Percentiles rank a stretch among this genome's conserved stretches.
These are phyloP conservation scores for Alternaria brassicae DNA, from an alignment of 2,329 filamentous ascomycete genomes.

Conservation along the genomic window DNA sequence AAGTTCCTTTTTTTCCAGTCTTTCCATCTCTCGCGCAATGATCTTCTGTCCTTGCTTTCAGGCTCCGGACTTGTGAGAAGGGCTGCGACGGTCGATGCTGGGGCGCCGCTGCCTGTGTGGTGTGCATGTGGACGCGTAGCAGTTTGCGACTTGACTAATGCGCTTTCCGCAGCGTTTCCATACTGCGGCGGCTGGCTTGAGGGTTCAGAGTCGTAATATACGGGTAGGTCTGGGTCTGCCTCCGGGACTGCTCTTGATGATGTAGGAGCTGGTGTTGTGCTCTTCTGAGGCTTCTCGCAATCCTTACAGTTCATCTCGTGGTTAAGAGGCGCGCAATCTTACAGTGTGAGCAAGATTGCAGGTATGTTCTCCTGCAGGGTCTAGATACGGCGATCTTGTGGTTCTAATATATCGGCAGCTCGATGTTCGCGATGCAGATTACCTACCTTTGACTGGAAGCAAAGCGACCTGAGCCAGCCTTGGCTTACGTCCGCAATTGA, in stretches of 20 bases:
- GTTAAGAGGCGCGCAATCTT: no score
- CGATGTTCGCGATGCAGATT: not conserved
- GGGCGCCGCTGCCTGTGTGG: not conserved
- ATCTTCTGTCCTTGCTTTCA: not conserved
- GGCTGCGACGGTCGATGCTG: not conserved
- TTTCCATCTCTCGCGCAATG: slow-evolving; percentile 1
- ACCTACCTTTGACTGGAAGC: not conserved
- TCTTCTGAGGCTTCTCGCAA: not conserved
- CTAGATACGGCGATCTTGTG: not conserved
- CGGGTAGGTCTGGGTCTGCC: slow-evolving; percentile 1
- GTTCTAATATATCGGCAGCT: not conserved
- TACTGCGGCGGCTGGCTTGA: slow-evolving; percentile 12
- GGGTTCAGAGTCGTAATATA: slow-evolving; percentile 12
- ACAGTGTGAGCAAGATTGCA: not conserved
- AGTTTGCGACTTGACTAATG: not conserved
- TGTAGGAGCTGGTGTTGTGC: not conserved
- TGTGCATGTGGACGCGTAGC: not conserved
- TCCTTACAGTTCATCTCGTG: not conserved
- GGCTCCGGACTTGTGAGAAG: not conserved
- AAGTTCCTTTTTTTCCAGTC: not conserved
- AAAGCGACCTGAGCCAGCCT: not conserved
- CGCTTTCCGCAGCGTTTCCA: not conserved
- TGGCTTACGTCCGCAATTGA: not conserved
- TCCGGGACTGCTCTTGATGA: not conserved
- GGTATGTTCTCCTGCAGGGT: not conserved